Conservation (phyloP, 2,329 filamentous ascomycete species). For the Myriosclerotinia duriaeana region DNA sequence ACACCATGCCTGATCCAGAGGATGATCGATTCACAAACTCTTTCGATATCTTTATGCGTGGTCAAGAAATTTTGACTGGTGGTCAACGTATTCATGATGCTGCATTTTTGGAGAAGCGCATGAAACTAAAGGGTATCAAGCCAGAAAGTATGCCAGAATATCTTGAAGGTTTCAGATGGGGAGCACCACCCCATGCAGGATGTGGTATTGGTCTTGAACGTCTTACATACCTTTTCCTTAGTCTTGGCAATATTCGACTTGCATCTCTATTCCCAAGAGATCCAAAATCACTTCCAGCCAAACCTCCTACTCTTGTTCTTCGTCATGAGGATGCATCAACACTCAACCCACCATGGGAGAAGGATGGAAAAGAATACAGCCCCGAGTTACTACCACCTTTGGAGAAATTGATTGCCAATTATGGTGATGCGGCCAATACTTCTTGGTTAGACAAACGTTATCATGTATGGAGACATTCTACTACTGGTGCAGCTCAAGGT, state of each 20-base stretch:
- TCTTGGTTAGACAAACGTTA: conserved; percentile 91
- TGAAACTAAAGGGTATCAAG: conserved; percentile 72
- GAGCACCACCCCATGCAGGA: conserved; percentile 84
- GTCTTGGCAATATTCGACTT: conserved; percentile 85
- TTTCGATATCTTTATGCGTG: conserved; percentile 91
- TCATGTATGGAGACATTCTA: conserved; percentile 77
- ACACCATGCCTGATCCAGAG: conserved; percentile 79
- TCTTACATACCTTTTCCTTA: conserved; percentile 80
- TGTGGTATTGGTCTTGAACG: conserved; percentile 89
- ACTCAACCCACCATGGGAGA: conserved; percentile 63
- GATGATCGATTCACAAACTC: conserved; percentile 79
- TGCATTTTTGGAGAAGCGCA: conserved; percentile 69
- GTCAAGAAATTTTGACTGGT: conserved; percentile 88
- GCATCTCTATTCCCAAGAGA: conserved; percentile 86
- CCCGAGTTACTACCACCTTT: conserved; percentile 63
- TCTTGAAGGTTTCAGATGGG: conserved; percentile 82
- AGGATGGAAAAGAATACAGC: conserved; percentile 43
- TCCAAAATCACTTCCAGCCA: conserved; percentile 78
- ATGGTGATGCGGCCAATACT: conserved; percentile 90
- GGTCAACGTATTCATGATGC: conserved; percentile 90
- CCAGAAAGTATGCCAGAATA: conserved; percentile 89
- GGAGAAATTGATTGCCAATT: conserved; percentile 90
- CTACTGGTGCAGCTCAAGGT: conserved; percentile 79
- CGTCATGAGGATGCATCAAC: conserved; percentile 88
- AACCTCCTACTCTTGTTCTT: conserved; percentile 60